A percentile compares a stretch with the other conserved stretches of the same genome.
Conservation (phyloP, 2,329 filamentous ascomycete genomes). For the Sclerotinia subarctica region DNA sequence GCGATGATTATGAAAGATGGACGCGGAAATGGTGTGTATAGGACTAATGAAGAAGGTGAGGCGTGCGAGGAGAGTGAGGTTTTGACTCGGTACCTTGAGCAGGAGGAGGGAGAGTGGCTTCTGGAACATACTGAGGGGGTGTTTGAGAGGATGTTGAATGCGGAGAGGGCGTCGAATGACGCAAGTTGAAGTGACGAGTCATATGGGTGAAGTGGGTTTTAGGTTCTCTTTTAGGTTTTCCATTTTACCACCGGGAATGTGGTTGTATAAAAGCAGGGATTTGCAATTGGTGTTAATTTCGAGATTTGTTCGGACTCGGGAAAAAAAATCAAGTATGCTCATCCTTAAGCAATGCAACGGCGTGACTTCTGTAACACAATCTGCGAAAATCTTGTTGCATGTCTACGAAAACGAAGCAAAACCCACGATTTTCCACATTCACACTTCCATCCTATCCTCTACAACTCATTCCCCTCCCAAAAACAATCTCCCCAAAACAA, state of each 20-base stretch:
- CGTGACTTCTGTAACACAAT: no score
- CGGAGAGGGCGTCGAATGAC: background rate
- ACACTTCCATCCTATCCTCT: no score
- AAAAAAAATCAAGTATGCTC: background rate
- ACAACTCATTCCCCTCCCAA: no score
- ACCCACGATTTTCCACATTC: no score
- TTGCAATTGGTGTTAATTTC: background rate
- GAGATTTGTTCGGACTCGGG: background rate
- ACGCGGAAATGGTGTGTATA: slow-evolving; percentile 9
- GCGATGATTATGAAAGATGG: slow-evolving; percentile 5
- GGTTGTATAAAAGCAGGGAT: background rate
- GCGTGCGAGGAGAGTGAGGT: background rate
- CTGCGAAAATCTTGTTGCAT: no score
- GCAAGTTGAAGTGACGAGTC: background rate
- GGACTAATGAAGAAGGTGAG: background rate
- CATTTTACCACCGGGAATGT: background rate
- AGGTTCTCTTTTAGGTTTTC: background rate
- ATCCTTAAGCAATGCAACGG: no score
- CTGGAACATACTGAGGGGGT: background rate
- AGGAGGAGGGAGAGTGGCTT: background rate
- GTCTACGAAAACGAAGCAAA: no score
- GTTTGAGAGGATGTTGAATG: background rate
- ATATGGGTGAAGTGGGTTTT: no score
- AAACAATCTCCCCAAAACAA: no score
- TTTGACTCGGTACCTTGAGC: background rate